These are phyloP conservation scores for Cantharellus anzutake DNA, from an alignment of 768 basidiomycete genomes.

Conservation along the genomic window DNA sequence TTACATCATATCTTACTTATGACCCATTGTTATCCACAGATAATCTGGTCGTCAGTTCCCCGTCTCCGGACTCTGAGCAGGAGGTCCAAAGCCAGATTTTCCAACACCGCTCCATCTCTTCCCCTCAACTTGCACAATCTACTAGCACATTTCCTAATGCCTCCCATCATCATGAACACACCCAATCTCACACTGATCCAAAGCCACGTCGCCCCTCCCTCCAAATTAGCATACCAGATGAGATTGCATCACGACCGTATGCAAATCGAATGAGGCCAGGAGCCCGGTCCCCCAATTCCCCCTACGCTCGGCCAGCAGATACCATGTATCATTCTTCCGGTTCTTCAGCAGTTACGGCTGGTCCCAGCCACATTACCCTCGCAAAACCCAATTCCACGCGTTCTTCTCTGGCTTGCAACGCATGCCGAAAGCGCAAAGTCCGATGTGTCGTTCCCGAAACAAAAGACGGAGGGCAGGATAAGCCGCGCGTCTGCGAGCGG, in stretches of 20 bases:
- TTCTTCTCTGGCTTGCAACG: background rate
- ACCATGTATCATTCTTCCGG: background rate
- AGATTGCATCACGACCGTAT: background rate
- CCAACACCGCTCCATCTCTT: background rate
- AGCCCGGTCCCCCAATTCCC: background rate
- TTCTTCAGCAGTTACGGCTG: background rate
- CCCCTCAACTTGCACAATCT: background rate
- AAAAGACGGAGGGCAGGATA: background rate
- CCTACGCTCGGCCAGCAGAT: background rate
- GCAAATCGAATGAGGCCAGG: background rate
- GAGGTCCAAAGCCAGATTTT: background rate
- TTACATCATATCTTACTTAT: background rate
- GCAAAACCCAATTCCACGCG: background rate
- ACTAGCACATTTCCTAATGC: background rate
- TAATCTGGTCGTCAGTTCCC: background rate
- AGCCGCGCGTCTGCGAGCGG: background rate
- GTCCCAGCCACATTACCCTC: background rate
- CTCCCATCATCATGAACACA: no score
- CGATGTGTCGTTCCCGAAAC: background rate
- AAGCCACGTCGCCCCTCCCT: no score
- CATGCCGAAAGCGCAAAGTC: background rate
- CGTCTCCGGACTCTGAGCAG: background rate
- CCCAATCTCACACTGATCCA: no score
- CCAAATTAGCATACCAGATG: no score
- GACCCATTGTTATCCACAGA: background rate